These are phyloP conservation scores for Pontederia paniculata DNA, from an alignment of 176 grass and related monocot genomes.

Conservation along the genomic window DNA sequence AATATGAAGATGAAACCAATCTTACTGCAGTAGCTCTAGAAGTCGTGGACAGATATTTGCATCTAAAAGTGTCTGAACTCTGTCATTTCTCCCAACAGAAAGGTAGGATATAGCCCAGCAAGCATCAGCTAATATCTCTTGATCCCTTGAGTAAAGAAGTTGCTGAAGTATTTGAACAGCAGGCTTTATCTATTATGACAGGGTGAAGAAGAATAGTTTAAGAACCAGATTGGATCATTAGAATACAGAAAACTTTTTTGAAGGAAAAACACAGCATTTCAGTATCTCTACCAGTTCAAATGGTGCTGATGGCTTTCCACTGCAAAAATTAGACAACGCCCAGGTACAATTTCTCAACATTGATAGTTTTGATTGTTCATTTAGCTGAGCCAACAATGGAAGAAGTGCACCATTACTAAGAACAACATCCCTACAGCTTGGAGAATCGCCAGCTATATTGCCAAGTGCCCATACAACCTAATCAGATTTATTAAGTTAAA, in stretches of 20 bases:
- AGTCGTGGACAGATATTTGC: slow-evolving; percentile 38
- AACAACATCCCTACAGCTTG: slow-evolving; percentile 57
- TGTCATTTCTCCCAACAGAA: slow-evolving; percentile 26
- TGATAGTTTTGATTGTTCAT: slow-evolving; percentile 57
- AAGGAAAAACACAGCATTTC: not conserved
- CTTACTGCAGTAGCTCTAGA: slow-evolving; percentile 75
- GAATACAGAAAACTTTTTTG: not conserved
- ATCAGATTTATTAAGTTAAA: slow-evolving; percentile 4
- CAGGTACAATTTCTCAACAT: slow-evolving; percentile 72
- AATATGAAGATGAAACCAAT: slow-evolving; percentile 4
- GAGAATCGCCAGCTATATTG: slow-evolving; percentile 70
- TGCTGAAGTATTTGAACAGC: slow-evolving; percentile 49
- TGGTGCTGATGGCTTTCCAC: slow-evolving; percentile 50
- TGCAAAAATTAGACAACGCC: slow-evolving; percentile 71
- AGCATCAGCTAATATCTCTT: slow-evolving; percentile 64
- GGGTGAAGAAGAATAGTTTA: not conserved
- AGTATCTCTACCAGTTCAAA: slow-evolving; percentile 22
- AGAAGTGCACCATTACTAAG: slow-evolving; percentile 52
- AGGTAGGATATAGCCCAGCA: slow-evolving; percentile 53
- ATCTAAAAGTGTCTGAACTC: slow-evolving; percentile 42
- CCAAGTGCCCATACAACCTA: slow-evolving; percentile 79
- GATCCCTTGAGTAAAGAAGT: slow-evolving; percentile 67
- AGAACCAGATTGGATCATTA: slow-evolving; percentile 1
- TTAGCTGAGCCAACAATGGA: slow-evolving; percentile 50
- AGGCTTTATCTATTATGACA: not conserved